Evolutionary conservation across 176 grass and related monocot genomes (phyloP).

Genomic region (Eleusine indica): DNA sequence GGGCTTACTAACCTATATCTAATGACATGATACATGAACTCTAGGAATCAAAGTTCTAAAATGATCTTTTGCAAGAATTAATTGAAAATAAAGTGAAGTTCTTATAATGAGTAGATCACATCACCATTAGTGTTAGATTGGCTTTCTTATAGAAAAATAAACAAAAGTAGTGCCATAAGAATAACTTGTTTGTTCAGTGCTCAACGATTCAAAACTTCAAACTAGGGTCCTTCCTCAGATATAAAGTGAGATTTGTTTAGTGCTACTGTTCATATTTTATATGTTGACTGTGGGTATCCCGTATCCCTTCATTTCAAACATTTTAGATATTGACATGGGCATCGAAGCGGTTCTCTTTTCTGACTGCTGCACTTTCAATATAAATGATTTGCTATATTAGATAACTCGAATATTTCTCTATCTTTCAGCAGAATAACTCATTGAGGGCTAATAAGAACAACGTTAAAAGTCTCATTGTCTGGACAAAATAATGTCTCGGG

Average conservation of each 20-base stretch:
- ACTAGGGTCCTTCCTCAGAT: constrained; percentile 8
- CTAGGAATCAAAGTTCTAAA: neutral
- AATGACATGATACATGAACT: constrained; percentile 4
- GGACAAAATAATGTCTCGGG: neutral
- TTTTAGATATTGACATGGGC: neutral
- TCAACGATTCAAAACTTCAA: neutral
- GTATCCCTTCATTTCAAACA: neutral
- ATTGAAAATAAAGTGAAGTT: neutral
- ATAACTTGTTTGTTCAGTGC: neutral
- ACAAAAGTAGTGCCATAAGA: neutral
- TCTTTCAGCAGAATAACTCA: neutral
- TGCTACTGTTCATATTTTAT: constrained; percentile 18
- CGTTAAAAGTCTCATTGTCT: neutral
- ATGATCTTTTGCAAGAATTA: constrained; percentile 5
- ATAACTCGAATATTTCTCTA: constrained; percentile 22
- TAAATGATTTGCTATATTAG: neutral
- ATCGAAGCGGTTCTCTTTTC: neutral
- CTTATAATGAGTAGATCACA: too few relatives aligned
- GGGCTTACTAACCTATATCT: constrained; percentile 8
- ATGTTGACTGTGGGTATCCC: neutral
- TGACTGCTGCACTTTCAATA: constrained; percentile 2
- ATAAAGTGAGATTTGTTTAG: neutral
- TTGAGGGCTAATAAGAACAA: constrained; percentile 17
- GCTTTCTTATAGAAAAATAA: neutral
- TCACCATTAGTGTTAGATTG: too few relatives aligned